A percentile compares a stretch with the other conserved stretches of the same genome.
phyloP scores from a whole-genome alignment of 306 rosid genomes.

The Phaseolus lunatus region DNA sequence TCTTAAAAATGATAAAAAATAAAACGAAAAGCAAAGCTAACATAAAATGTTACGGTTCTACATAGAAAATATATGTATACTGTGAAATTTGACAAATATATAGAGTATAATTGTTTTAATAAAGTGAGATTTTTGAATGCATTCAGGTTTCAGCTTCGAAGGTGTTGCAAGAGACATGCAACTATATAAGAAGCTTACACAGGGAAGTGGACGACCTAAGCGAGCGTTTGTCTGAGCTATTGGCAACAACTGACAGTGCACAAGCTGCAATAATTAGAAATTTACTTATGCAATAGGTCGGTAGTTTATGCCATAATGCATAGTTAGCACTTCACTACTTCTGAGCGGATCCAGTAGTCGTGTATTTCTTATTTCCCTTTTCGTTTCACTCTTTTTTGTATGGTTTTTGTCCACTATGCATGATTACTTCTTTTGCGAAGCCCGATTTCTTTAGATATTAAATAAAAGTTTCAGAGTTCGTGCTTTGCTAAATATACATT shows the following conservation, averaged over 20 bases:
- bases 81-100: neutral
- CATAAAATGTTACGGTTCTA: neutral
- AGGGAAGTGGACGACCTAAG: constrained; percentile 92
- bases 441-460: constrained; percentile 30
- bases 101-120: no score
- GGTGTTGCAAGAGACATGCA: constrained; percentile 91
- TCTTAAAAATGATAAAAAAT: neutral
- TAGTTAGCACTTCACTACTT: constrained; percentile 35
- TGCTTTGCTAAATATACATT: neutral
- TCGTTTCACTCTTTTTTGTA: constrained; percentile 29
- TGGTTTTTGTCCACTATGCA: constrained; percentile 30
- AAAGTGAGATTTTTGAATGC: constrained; percentile 1
- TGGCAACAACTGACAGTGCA: constrained; percentile 82
- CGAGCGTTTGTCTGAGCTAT: constrained; percentile 79
- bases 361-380: constrained; percentile 39
- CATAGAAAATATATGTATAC: neutral
- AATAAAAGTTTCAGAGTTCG: constrained; percentile 31
- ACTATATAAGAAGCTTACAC: constrained; percentile 80
- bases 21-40: neutral
- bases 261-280: constrained; percentile 93
- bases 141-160: constrained; percentile 73
- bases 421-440: constrained; percentile 9
- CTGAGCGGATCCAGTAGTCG: neutral
- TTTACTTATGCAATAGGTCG: constrained; percentile 69
- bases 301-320: neutral